These are phyloP conservation scores for Hericium alpestre DNA, from an alignment of 768 basidiomycete species.

Conservation along the genomic window DNA sequence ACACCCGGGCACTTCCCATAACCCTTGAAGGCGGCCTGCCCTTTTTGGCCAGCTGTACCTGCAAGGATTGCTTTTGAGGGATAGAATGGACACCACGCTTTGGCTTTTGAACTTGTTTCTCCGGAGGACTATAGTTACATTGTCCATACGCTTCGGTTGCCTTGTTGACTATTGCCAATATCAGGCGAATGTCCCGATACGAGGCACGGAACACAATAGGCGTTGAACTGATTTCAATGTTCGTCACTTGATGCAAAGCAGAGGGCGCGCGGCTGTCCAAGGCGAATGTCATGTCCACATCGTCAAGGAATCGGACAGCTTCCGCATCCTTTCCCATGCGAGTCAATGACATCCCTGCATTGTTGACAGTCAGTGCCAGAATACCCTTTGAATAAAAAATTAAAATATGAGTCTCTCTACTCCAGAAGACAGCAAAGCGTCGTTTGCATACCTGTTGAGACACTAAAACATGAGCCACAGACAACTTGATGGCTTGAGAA, in stretches of 20 bases:
- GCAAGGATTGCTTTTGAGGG: too few relatives aligned
- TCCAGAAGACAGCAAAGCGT: not conserved
- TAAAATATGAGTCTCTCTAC: not conserved
- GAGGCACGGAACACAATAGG: slow-evolving; percentile 92
- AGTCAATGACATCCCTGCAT: slow-evolving; percentile 88
- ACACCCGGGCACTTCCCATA: slow-evolving; percentile 30
- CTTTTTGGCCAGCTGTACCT: not conserved
- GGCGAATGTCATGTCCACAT: slow-evolving; percentile 79
- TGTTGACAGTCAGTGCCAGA: slow-evolving; percentile 66
- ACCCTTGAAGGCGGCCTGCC: slow-evolving; percentile 8
- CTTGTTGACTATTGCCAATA: slow-evolving; percentile 76
- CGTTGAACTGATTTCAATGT: slow-evolving; percentile 70
- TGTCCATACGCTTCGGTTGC: slow-evolving; percentile 69
- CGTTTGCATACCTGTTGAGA: slow-evolving; percentile 68
- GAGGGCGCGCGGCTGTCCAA: slow-evolving; percentile 71
- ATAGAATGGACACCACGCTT: too few relatives aligned
- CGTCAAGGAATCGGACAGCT: slow-evolving; percentile 85
- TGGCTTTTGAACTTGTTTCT: not conserved
- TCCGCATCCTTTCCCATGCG: slow-evolving; percentile 79
- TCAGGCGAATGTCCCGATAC: slow-evolving; percentile 86
- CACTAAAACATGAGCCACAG: slow-evolving; percentile 75
- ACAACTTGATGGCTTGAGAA: slow-evolving; percentile 78
- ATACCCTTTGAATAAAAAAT: slow-evolving; percentile 43
- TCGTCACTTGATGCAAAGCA: slow-evolving; percentile 61
- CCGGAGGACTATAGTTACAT: slow-evolving; percentile 15